A percentile compares a stretch with the other conserved stretches of the same genome.
phyloP scores from a whole-genome alignment of 2,329 filamentous ascomycete genomes.

The Coniella lustricola region DNA sequence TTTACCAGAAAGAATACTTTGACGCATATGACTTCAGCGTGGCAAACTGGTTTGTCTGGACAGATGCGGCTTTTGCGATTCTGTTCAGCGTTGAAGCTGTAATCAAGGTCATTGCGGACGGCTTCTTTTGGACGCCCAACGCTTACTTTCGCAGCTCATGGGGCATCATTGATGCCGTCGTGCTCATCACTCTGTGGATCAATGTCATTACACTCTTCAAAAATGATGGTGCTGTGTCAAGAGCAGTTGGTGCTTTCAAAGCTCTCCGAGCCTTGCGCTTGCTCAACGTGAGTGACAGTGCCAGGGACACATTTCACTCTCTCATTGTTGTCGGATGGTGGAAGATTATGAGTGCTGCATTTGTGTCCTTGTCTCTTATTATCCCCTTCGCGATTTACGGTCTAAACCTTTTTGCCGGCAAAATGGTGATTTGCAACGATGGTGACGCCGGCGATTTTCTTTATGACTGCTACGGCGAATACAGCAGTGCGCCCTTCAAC shows the following conservation, averaged over 20 bases:
- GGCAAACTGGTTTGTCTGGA: slow-evolving; percentile 90
- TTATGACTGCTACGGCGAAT: slow-evolving; percentile 79
- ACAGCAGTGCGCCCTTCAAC: slow-evolving; percentile 64
- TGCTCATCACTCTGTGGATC: slow-evolving; percentile 90
- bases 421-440: slow-evolving; percentile 77
- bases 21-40: slow-evolving; percentile 47
- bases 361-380: slow-evolving; percentile 87
- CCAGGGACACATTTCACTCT: slow-evolving; percentile 92
- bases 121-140: slow-evolving; percentile 93
- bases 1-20: slow-evolving; percentile 89
- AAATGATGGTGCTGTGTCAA: slow-evolving; percentile 76
- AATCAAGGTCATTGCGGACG: slow-evolving; percentile 93
- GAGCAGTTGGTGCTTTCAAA: slow-evolving; percentile 94
- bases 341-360: slow-evolving; percentile 88
- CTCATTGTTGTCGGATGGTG: slow-evolving; percentile 89
- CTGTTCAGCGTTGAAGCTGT: slow-evolving; percentile 80
- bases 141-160: slow-evolving; percentile 94
- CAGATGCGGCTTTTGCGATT: slow-evolving; percentile 80
- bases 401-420: slow-evolving; percentile 82
- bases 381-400: slow-evolving; percentile 97
- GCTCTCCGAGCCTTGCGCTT: slow-evolving; percentile 84
- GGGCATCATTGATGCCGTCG: slow-evolving; percentile 91
- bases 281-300: slow-evolving; percentile 93
- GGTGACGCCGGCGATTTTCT: slow-evolving; percentile 51
- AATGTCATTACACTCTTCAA: slow-evolving; percentile 79